Evolutionary conservation across 139 green algal species (phyloP).

Genomic region (Chlamydomonas schloesseri): DNA sequence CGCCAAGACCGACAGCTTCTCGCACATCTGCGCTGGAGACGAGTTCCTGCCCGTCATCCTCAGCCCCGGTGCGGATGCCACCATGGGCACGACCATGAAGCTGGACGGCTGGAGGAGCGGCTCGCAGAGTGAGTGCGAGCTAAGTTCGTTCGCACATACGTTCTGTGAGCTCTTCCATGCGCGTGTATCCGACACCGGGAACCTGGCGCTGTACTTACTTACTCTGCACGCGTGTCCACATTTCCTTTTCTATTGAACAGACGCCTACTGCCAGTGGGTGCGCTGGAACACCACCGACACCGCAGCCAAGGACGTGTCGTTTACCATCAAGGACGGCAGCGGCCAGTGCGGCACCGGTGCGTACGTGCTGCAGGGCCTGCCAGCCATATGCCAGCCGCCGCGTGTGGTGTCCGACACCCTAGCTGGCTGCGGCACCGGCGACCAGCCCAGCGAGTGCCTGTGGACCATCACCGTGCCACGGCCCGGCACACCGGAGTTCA

Average conservation of each 20-base stretch:
- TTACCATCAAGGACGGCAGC: constrained; percentile 14
- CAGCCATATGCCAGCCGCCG: too few species aligned
- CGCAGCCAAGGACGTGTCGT: background rate
- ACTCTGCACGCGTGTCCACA: too few species aligned
- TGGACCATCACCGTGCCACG: background rate
- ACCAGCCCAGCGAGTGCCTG: background rate
- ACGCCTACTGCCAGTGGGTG: constrained; percentile 3
- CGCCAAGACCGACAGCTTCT: background rate
- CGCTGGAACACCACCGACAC: background rate
- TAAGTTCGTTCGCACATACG: too few species aligned
- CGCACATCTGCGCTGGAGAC: background rate
- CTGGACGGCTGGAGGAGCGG: background rate
- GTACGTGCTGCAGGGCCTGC: too few species aligned
- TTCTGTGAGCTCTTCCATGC: too few species aligned
- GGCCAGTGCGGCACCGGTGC: background rate
- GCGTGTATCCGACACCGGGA: too few species aligned
- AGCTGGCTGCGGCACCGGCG: background rate
- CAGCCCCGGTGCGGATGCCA: background rate
- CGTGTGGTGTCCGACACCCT: background rate
- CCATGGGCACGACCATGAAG: background rate
- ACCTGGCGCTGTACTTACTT: too few species aligned
- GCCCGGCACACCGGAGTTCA: background rate
- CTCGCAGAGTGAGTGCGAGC: background rate
- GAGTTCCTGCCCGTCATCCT: background rate
- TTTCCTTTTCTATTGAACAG: too few species aligned